These are phyloP conservation scores for Inonotus hispidus DNA, from an alignment of 1,284 basidiomycete species.

Conservation along the genomic window DNA sequence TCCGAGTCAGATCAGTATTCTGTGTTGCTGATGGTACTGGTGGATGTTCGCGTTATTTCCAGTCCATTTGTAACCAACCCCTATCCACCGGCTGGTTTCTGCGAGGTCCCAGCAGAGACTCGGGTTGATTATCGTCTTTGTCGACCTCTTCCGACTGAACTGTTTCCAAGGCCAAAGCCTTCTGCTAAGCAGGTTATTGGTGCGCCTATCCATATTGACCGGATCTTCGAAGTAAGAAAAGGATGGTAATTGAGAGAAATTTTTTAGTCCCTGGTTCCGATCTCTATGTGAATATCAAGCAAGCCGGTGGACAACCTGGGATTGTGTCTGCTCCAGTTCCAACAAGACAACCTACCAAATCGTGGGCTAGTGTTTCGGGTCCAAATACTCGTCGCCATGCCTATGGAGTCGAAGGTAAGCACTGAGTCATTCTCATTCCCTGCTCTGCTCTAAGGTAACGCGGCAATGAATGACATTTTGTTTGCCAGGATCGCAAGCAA, in stretches of 20 bases:
- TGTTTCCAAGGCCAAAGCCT: slow-evolving; percentile 19
- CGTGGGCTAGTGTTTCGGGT: not conserved
- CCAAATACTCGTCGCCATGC: not conserved
- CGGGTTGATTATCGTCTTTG: slow-evolving; percentile 50
- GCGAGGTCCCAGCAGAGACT: slow-evolving; percentile 49
- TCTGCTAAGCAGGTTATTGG: slow-evolving; percentile 1
- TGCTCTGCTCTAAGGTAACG: not conserved
- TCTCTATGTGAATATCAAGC: slow-evolving; percentile 5
- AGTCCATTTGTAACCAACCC: slow-evolving; percentile 38
- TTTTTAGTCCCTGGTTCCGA: slow-evolving; percentile 15
- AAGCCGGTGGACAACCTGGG: not conserved
- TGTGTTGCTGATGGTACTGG: not conserved
- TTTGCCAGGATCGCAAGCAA: not conserved
- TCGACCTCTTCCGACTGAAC: slow-evolving; percentile 43
- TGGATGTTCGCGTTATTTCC: not conserved
- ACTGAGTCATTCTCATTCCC: too few relatives aligned
- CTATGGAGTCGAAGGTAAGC: slow-evolving; percentile 2
- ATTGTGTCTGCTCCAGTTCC: not conserved
- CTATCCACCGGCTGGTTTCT: slow-evolving; percentile 52
- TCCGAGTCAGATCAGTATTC: not conserved
- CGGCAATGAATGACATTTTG: not conserved
- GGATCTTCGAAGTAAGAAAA: not conserved
- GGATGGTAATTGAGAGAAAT: not conserved
- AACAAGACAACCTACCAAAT: not conserved
- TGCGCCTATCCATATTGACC: not conserved